Evolutionary conservation across 176 grass and related monocot species (phyloP), one percentile per base, ranked within the genome.

Genomic region (Olyra latifolia): DNA sequence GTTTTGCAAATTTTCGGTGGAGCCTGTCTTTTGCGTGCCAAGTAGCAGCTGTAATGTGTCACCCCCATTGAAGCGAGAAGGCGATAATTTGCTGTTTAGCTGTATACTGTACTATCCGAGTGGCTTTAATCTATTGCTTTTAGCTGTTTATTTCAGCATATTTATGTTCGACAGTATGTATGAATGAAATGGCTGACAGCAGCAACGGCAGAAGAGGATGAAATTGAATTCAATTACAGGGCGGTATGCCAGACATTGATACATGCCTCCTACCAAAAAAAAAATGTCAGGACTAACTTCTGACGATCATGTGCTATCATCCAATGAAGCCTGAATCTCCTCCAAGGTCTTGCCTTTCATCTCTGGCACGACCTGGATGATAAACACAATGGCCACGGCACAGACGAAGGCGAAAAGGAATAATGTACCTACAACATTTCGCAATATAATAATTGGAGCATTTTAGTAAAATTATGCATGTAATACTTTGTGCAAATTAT

Each of bases 291-390:
- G 6, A 30, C 30, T 14, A 35, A 35, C 32, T 35, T 35, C 32
- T 46, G 44, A 46, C 8, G 41, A 7, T 57, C 66, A 70, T 22
- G 52, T 70, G 50, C 16, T 5, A 28, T 24, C 15, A 45, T 85
- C 83, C 79, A 92, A 79, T 9, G 82, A 92, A 50, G 72, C 86
- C 68, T 92, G 87, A 71, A 92, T 87, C 75, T 92, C 69, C 80
- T 89, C 83, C 53, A 89, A 49, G 41, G 86, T 89, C n/a, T 84
- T 70, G 49, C 86, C 79, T 89, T 87, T 87, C 14, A 80, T 87
- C 78, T 81, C 87, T 14, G 83, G 90, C 52, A 92, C 56, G 5
- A 76, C 4, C 59, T 81, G 83, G 10, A 57, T 58, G 45, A 89
- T 83, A 42, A 92, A 87, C 15, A 86, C 19, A 60, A 86, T 71